Conservation (phyloP, 2,329 filamentous ascomycete species). For the Diplodia corticola region DNA sequence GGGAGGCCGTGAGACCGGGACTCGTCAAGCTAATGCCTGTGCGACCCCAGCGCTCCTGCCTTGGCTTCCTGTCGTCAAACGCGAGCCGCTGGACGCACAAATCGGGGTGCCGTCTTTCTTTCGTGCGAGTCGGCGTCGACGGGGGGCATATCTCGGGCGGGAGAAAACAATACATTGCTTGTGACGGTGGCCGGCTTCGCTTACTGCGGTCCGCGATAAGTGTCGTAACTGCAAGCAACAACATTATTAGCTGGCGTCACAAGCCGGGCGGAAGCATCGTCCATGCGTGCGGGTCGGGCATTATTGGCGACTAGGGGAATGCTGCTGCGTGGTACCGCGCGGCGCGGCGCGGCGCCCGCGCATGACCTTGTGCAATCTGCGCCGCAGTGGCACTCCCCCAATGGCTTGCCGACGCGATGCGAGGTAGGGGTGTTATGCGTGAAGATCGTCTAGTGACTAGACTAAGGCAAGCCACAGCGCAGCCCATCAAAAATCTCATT, state of each 20-base stretch:
- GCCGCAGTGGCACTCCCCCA: not conserved
- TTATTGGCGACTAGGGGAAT: constrained; percentile 8
- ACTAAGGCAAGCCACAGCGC: constrained; percentile 17
- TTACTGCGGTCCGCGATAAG: constrained; percentile 24
- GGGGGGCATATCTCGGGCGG: not conserved
- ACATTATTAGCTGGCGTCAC: not conserved
- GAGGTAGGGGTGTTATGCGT: constrained; percentile 14
- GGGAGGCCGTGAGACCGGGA: not conserved
- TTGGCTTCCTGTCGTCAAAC: not conserved
- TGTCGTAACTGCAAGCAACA: constrained; percentile 19
- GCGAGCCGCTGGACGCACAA: not conserved
- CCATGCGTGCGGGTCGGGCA: not conserved
- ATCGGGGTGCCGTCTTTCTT: not conserved
- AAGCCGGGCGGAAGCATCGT: not conserved
- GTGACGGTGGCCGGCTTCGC: not conserved
- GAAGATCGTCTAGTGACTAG: constrained; percentile 18
- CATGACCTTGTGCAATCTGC: constrained; percentile 12
- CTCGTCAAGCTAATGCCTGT: not conserved
- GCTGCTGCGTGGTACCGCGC: not conserved
- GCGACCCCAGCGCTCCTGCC: not conserved
- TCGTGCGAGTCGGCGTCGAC: not conserved
- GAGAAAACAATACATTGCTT: constrained; percentile 1
- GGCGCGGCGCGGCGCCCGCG: constrained; percentile 9
- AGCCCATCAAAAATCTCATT: constrained; percentile 5
- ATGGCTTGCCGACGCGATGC: constrained; percentile 16